A percentile compares a stretch with the other conserved stretches of the same genome.
phyloP scores from a whole-genome alignment of 2,329 filamentous ascomycete genomes.

The Trichoderma guizhouense region DNA sequence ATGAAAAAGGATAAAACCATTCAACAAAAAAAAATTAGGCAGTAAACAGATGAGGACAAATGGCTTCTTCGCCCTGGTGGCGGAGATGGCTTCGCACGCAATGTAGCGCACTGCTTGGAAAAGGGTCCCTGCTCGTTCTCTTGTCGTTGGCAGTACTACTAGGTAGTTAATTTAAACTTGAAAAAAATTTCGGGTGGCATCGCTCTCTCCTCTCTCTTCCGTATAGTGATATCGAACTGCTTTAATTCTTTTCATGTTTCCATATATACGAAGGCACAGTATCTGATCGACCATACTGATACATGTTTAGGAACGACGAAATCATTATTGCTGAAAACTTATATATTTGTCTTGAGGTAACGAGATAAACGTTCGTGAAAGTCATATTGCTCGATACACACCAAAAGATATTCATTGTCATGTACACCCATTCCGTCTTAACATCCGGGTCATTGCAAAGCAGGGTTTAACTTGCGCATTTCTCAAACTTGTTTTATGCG shows the following conservation, averaged over 20 bases:
- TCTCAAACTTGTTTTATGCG: not conserved
- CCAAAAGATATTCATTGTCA: not conserved
- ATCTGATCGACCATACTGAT: not conserved
- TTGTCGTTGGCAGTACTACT: constrained; percentile 39
- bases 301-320: not conserved
- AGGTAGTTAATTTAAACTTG: constrained; percentile 40
- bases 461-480: not conserved
- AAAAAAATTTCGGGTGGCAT: not conserved
- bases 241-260: not conserved
- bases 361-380: not conserved
- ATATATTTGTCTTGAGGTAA: not conserved
- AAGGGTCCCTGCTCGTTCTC: constrained; percentile 38
- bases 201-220: not conserved
- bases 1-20: not conserved
- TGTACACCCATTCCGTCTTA: no score
- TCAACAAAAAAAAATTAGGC: not conserved
- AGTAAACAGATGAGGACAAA: constrained; percentile 19
- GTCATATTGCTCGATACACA: not conserved
- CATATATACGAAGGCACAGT: not conserved
- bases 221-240: not conserved
- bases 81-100: constrained; percentile 29
- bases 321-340: not conserved
- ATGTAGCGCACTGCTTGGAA: constrained; percentile 33
- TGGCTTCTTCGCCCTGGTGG: constrained; percentile 29
- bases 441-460: not conserved